Conservation (phyloP, 1,284 basidiomycete genomes). For the Malassezia slooffiae region DNA sequence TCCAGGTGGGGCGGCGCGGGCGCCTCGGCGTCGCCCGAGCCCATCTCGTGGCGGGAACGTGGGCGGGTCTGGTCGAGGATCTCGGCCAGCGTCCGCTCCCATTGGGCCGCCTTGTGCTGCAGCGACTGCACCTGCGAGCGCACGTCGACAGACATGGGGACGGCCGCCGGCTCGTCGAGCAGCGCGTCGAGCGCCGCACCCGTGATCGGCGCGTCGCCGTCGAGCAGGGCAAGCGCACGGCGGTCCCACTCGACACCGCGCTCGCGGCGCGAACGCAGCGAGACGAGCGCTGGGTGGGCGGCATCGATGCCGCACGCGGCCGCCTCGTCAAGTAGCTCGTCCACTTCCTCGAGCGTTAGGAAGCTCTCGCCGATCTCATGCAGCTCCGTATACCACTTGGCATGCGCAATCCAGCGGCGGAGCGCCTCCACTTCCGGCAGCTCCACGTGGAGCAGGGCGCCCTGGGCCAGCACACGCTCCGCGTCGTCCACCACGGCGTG, state of each 20-base stretch:
- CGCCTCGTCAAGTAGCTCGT: conserved; percentile 62
- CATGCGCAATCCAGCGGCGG: conserved; percentile 63
- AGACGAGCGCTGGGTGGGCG: conserved; percentile 14
- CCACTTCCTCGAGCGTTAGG: conserved; percentile 43
- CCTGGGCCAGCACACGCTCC: conserved; percentile 58
- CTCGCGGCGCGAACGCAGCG: conserved; percentile 18
- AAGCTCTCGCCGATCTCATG: conserved; percentile 37
- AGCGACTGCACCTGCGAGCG: conserved; percentile 3
- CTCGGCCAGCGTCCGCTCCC: conserved; percentile 2
- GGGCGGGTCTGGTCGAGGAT: conserved; percentile 9
- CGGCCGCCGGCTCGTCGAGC: conserved; percentile 4
- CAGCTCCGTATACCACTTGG: conserved; percentile 54
- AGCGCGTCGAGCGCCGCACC: conserved; percentile 5
- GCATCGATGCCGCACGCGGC: conserved; percentile 57
- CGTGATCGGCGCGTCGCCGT: background rate
- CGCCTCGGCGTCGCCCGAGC: background rate
- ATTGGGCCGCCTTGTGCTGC: conserved; percentile 13
- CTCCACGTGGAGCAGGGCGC: conserved; percentile 64
- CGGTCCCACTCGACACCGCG: conserved; percentile 26
- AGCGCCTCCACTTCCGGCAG: conserved; percentile 63
- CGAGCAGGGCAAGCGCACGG: conserved; percentile 1
- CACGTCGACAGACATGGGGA: conserved; percentile 1
- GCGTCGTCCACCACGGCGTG: conserved; percentile 53
- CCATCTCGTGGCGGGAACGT: background rate
- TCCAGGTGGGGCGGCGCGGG: conserved; percentile 1